Base-by-base conservation (phyloP, 2,329 filamentous ascomycete genomes). In the Colletotrichum tropicicola region DNA sequence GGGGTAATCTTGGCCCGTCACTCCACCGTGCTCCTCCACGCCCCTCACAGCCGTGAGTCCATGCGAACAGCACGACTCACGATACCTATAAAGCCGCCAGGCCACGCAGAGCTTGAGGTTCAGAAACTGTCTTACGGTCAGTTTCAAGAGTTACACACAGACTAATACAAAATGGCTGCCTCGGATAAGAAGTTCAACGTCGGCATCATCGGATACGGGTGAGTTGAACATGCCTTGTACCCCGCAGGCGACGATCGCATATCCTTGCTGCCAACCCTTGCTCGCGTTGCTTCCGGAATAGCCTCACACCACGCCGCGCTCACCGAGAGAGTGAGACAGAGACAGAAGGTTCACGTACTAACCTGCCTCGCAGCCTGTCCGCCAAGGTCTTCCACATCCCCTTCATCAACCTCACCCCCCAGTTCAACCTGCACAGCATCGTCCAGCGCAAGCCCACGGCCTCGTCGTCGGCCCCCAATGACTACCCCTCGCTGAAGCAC, bases 341-440 rank as follows among this genome's bases (percentile, higher is more conserved):
- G n/a, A n/a, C n/a, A n/a, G n/a, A n/a, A n/a, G n/a, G n/a, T n/a
- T n/a, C 35, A 63, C 32, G 67, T 44, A 70, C 70, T 68, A 19
- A 66, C 66, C 23, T 27, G 7, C 15, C 43, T 10, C 23, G 32
- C 60, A 87, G 85, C 74, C 73, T 85, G 54, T 88, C 86, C 2
- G 92, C 92, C 77, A 94, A 94, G 74, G 84, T 91, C 79, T 96
- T 95, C 79, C 92, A 96, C 78, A 93, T 95, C 73, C 92, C 92
- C 67, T 92, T 94, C 78, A 85, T 96, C 77, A 80, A 81, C 56
- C 83, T 85, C 28, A 87, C 90, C 0, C 83, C 89, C 6, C 81
- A 86, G 58, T 84, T 94, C 74, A 88, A 83, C 55, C 87, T 95
- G 19, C 87, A 93, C 73, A 88, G 90, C 68, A 89, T 96, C 70